Conservation (phyloP, 2,329 filamentous ascomycete genomes). For the Cucurbitaria berberidis region DNA sequence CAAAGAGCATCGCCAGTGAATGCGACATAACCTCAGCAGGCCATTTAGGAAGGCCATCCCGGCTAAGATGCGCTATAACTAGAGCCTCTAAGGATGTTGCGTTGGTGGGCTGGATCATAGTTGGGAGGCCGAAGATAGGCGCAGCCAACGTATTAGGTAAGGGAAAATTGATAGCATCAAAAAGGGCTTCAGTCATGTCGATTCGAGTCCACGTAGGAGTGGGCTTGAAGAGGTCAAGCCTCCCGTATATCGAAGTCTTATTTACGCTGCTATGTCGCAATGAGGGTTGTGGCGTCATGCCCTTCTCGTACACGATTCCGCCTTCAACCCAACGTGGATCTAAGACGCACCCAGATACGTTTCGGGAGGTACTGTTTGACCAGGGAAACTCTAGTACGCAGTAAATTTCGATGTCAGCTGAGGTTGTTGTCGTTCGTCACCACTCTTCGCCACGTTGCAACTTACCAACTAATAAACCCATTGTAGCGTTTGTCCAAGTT, state of each 20-base stretch:
- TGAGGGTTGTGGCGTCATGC: background rate
- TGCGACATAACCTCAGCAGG: too few species aligned
- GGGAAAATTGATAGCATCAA: background rate
- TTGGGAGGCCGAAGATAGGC: background rate
- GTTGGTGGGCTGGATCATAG: background rate
- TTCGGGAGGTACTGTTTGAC: background rate
- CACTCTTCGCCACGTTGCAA: too few species aligned
- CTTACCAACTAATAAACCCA: too few species aligned
- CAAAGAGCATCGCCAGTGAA: background rate
- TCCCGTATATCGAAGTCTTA: too few species aligned
- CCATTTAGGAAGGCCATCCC: too few species aligned
- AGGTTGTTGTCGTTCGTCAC: too few species aligned
- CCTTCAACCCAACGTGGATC: background rate
- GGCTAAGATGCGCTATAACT: too few species aligned
- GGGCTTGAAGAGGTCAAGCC: background rate
- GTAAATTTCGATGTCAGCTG: too few species aligned
- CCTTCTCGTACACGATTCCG: background rate
- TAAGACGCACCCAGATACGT: background rate
- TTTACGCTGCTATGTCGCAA: too few species aligned
- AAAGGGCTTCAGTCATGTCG: background rate
- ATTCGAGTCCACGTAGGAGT: background rate
- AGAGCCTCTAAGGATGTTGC: background rate
- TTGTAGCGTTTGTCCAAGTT: background rate
- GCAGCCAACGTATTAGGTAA: background rate
- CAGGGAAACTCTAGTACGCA: background rate